Base-by-base conservation (phyloP, 2,329 filamentous ascomycete genomes). In the Pseudocercospora musae region DNA sequence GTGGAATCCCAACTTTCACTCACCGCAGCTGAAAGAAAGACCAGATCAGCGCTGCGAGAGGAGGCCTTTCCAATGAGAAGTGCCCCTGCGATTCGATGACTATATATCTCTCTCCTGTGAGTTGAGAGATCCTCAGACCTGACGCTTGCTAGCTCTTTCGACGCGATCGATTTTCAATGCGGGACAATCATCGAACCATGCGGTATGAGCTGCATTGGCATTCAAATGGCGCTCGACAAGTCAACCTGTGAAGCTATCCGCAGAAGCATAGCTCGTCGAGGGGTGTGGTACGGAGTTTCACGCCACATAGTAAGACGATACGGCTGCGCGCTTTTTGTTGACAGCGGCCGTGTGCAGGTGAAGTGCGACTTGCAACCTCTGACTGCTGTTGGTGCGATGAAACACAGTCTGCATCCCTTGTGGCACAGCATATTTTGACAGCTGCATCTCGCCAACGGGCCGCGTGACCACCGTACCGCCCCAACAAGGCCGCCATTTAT, bases 401-500 rank as follows among this genome's bases (percentile, higher is more conserved):
- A 57, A 48, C 42, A 48, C 37, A 27, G 52, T 21, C 46, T 27
- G 42, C 31, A 29, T 54, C 29, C 18, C 25, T 54, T 31, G 62
- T 63, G 27, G 15, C 58, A 63, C 62, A 20, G 54, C 62, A 63
- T 53, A 54, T 58, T 63, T 59, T 60, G 62, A 63, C 62, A 63
- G 62, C 62, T 63, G 62, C 62, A 58, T 25, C 29, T 53, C 57
- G 29, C 57, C 60, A 58, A 49, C 56, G 61, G 61, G 52, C 62
- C 57, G 54, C 55, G 58, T 52, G 18, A 52, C 48, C 48, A 52
- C 48, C 48, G 48, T 52, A 29, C 20, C 53, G 37, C 54, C 46
- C 42, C 58, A 60, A 58, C 62, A 63, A 63, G 58, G 62, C 44
- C 54, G 57, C 59, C 21, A 31, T 37, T 52, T 59, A 27, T 44